phyloP scores from a whole-genome alignment of 192 early-diverging fungal species.

The Linnemannia hyalina region DNA sequence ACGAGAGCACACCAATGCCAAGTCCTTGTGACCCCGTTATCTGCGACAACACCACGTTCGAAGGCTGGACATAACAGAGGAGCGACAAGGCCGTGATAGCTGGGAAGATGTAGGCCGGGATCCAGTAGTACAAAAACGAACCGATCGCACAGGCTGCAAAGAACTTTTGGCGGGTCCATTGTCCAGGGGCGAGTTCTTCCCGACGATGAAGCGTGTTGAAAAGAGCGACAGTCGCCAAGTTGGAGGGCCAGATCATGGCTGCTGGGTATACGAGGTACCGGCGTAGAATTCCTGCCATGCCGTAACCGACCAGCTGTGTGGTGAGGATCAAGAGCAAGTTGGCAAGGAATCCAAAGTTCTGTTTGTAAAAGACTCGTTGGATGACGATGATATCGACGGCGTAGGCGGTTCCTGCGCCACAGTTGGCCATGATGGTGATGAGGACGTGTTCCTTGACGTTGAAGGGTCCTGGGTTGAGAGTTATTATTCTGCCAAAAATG shows the following conservation, averaged over 20 bases:
- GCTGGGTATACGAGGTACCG: slow-evolving; percentile 85
- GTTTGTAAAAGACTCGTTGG: slow-evolving; percentile 71
- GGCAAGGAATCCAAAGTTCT: slow-evolving; percentile 67
- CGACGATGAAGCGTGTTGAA: slow-evolving; percentile 61
- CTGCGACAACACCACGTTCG: slow-evolving; percentile 46
- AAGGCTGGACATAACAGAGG: slow-evolving; percentile 38
- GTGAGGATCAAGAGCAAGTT: slow-evolving; percentile 74
- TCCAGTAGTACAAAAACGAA: slow-evolving; percentile 67
- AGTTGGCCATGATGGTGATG: slow-evolving; percentile 68
- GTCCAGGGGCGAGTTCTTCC: slow-evolving; percentile 30
- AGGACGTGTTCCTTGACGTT: slow-evolving; percentile 77
- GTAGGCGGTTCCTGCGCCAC: slow-evolving; percentile 66
- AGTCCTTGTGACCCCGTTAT: slow-evolving; percentile 69
- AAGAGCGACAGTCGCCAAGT: slow-evolving; percentile 67
- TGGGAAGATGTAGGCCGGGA: slow-evolving; percentile 53
- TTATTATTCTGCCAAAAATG: slow-evolving; percentile 14
- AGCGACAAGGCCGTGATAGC: slow-evolving; percentile 42
- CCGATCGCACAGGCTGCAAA: slow-evolving; percentile 56
- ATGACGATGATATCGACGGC: slow-evolving; percentile 72
- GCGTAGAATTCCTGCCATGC: slow-evolving; percentile 84
- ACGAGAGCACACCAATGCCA: slow-evolving; percentile 75
- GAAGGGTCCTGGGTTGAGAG: slow-evolving; percentile 61
- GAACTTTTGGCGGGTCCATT: slow-evolving; percentile 53
- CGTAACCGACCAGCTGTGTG: slow-evolving; percentile 69
- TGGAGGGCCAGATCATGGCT: slow-evolving; percentile 90